Evolutionary conservation across 768 basidiomycete genomes (phyloP), one percentile per base, ranked within the genome.

Genomic region (Coprinopsis cinerea): DNA sequence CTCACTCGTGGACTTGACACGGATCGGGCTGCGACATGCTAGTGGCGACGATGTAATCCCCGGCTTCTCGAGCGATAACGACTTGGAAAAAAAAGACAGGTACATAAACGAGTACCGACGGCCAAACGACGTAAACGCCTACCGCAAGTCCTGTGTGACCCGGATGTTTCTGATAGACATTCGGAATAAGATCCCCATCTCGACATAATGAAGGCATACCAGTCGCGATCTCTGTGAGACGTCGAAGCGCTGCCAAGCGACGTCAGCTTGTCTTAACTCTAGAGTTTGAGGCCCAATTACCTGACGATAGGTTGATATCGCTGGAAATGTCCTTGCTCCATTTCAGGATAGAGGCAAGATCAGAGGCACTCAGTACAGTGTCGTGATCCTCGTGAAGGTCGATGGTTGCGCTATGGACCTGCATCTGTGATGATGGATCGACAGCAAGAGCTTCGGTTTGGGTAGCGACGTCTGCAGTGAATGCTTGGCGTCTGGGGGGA

Each of bases 251-350:
- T 77, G 43, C 2, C 53, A 18, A 39, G 9, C 13, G n/a, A 25
- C 18, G 24, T 27, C 13, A 15, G 17, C 20, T 30, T 11, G 9
- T 10, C 20, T 27, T 43, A 10, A 23, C 30, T 34, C n/a, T 5
- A 43, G 41, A 39, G 25, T 55, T 14, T 51, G 40, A 34, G 47
- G 30, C n/a, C 25, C 26, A 55, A 61, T 30, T 55, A 77, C 81
- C 79, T 47, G 82, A 81, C 34, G 77, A 77, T 18, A 86, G 64
- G 54, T 85, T 83, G 35, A 86, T 84, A 61, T 85, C 83, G 30
- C 81, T 79, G 0, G 84, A 83, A 13, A 88, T 85, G 47, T 83
- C 81, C 60, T 84, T 83, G 56, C 81, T 85, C 79, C 83, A 85
- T 57, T 81, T 83, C 26, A 87, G 69, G 44, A 88, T 85, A 0